phyloP scores from a whole-genome alignment of 495 filamentous ascomycete species.

The Margaritispora aquatica region DNA sequence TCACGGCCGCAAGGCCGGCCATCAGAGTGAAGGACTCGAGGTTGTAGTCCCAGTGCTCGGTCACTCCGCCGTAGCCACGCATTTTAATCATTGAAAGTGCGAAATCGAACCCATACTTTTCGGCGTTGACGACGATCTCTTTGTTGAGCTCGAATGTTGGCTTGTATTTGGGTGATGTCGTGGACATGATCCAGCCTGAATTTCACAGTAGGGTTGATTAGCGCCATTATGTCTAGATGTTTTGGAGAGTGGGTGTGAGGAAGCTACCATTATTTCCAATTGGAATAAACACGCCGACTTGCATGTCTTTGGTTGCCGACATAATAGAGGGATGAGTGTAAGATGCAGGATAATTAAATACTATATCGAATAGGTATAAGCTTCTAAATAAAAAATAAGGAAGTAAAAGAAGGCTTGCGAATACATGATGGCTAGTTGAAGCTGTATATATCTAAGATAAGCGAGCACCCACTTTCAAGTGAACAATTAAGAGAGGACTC shows the following conservation, averaged over 20 bases:
- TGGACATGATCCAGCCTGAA: constrained; percentile 25
- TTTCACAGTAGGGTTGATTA: no score
- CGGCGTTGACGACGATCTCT: constrained; percentile 26
- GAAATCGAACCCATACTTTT: constrained; percentile 26
- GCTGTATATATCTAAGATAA: no score
- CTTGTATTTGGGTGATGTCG: constrained; percentile 25
- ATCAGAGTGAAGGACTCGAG: constrained; percentile 38
- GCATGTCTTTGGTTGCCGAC: not conserved
- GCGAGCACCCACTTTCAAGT: no score
- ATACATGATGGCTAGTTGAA: no score
- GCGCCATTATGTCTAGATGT: not conserved
- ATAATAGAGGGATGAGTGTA: no score
- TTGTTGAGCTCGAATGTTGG: constrained; percentile 28
- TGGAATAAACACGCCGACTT: constrained; percentile 29
- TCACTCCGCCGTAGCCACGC: constrained; percentile 27
- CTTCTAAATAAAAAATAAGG: no score
- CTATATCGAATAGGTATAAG: no score
- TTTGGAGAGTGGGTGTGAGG: not conserved
- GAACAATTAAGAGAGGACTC: no score
- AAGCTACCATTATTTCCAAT: constrained; percentile 25
- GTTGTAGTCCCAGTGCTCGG: constrained; percentile 28
- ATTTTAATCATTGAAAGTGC: constrained; percentile 29
- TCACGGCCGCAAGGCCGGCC: constrained; percentile 38
- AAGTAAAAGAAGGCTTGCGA: no score
- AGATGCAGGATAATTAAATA: no score